A percentile compares a stretch with the other conserved stretches of the same genome.
phyloP scores from a whole-genome alignment of 2,329 filamentous ascomycete genomes.

The Escovopsis sp. region DNA sequence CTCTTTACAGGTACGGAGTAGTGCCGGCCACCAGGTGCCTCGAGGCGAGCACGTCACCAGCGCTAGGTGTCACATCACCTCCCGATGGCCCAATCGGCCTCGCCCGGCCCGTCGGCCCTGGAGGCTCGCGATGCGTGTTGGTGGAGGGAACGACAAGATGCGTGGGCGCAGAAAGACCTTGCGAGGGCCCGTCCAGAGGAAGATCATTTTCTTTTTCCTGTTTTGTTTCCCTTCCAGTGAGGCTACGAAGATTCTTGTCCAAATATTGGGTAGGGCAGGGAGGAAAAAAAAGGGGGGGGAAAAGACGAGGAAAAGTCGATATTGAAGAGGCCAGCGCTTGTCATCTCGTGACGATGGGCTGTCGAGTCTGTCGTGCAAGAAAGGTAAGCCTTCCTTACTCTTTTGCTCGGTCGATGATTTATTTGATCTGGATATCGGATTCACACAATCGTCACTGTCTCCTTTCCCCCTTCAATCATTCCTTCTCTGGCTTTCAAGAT shows the following conservation, averaged over 20 bases:
- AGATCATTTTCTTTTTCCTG: background rate
- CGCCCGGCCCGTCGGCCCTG: conserved; percentile 4
- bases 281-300: background rate
- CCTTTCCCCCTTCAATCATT: background rate
- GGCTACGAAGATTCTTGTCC: background rate
- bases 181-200: background rate
- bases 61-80: conserved; percentile 4
- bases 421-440: background rate
- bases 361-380: conserved; percentile 25
- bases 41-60: conserved; percentile 7
- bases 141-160: background rate
- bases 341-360: conserved; percentile 17
- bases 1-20: no score
- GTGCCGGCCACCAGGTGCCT: conserved; percentile 3
- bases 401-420: background rate
- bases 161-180: background rate
- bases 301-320: background rate
- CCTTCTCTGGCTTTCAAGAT: background rate
- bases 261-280: no score
- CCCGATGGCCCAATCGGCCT: background rate
- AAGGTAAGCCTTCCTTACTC: conserved; percentile 15
- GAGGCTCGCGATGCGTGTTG: background rate
- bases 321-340: background rate
- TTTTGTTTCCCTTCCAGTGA: background rate
- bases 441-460: no score